A percentile compares a stretch with the other conserved stretches of the same genome.
phyloP scores from a whole-genome alignment of 2,329 filamentous ascomycete species.

The Sordariomycetes sp. region DNA sequence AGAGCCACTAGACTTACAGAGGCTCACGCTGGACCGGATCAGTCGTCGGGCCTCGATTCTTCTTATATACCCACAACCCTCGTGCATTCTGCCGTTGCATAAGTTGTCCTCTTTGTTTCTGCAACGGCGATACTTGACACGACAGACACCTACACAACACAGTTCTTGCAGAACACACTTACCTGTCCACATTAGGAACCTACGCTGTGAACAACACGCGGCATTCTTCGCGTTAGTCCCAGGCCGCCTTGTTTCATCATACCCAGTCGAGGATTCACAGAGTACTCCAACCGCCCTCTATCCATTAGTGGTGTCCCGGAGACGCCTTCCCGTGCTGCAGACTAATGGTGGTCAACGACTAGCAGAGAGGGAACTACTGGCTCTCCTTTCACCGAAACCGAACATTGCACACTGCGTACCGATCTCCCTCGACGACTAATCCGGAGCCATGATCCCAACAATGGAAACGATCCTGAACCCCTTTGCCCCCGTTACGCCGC shows the following conservation, averaged over 20 bases:
- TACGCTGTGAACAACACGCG: neutral
- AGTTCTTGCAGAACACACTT: too few species aligned
- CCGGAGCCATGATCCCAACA: neutral
- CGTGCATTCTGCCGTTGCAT: neutral
- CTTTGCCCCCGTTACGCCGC: constrained; percentile 23
- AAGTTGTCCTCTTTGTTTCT: neutral
- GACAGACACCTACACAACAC: neutral
- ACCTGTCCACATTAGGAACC: neutral
- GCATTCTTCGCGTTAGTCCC: neutral
- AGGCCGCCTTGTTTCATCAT: neutral
- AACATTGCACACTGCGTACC: neutral
- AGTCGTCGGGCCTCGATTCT: neutral
- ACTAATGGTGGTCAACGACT: neutral
- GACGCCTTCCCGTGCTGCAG: neutral
- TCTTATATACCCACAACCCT: neutral
- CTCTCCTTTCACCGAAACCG: neutral
- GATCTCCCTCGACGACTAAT: neutral
- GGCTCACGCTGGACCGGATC: neutral
- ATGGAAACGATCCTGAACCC: constrained; percentile 8
- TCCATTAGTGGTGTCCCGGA: neutral
- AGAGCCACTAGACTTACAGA: neutral
- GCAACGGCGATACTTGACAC: neutral
- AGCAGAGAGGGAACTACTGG: neutral
- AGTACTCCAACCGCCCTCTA: neutral
- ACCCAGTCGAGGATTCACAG: neutral